Evolutionary conservation across 169 alveolate genomes (phyloP).

Genomic region (Prorocentrum cordatum): DNA sequence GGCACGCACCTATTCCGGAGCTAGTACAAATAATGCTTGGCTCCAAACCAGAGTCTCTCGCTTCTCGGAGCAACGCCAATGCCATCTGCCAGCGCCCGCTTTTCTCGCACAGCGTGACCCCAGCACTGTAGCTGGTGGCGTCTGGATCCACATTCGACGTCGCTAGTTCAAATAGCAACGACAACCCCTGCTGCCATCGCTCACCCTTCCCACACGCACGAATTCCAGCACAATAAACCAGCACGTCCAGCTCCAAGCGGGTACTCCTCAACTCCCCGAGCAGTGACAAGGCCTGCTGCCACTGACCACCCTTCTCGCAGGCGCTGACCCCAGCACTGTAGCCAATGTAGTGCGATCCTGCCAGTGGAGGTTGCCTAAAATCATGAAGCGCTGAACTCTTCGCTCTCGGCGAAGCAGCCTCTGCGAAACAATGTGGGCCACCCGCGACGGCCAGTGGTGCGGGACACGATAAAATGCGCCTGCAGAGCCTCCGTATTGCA

Average conservation of each 20-base stretch:
- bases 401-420: no score
- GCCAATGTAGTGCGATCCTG: no score
- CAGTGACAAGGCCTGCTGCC: background rate
- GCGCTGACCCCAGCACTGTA: background rate
- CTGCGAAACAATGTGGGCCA: no score
- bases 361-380: no score
- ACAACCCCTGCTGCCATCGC: background rate
- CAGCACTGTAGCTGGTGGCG: background rate
- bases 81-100: background rate
- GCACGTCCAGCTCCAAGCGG: background rate
- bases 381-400: no score
- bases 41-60: background rate
- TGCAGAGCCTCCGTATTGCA: no score
- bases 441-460: no score
- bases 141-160: background rate
- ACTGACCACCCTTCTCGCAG: background rate
- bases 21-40: background rate
- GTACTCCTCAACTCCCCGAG: background rate
- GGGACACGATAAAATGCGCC: no score
- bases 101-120: background rate
- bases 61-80: background rate
- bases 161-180: background rate
- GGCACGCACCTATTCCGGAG: background rate
- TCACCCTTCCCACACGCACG: background rate
- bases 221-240: background rate